These are phyloP conservation scores for Mucor irregularis DNA, from an alignment of 371 early-diverging fungal genomes.

Conservation along the genomic window DNA sequence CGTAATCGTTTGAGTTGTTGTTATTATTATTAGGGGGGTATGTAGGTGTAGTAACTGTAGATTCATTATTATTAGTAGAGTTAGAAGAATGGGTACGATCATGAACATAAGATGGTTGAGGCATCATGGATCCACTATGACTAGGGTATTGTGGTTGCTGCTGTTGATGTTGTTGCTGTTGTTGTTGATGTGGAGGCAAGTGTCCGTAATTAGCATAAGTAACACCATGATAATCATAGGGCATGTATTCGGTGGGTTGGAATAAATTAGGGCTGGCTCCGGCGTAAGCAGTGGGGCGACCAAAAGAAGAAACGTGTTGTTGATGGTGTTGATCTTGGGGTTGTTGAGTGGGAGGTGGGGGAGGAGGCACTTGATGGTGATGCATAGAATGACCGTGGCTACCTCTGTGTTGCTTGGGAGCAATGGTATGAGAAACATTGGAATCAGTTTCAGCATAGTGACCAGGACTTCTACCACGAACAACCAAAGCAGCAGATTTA, in stretches of 20 bases:
- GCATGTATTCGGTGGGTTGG: conserved; percentile 22
- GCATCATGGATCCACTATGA: conserved; percentile 4
- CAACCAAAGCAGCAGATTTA: conserved; percentile 79
- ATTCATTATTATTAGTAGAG: neutral
- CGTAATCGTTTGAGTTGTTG: neutral
- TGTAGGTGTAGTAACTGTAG: too few relatives aligned
- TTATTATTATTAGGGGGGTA: conserved; percentile 1
- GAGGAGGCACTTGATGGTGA: neutral
- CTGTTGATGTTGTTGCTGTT: conserved; percentile 2
- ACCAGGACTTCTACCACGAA: conserved; percentile 89
- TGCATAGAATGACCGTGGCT: neutral
- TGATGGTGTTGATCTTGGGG: neutral
- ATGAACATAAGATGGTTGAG: conserved; percentile 2
- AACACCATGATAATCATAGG: conserved; percentile 23
- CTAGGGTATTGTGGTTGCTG: neutral
- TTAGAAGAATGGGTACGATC: conserved; percentile 4
- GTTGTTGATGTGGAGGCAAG: conserved; percentile 16
- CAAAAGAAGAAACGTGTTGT: neutral
- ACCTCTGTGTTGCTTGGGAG: neutral
- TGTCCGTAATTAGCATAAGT: conserved; percentile 15
- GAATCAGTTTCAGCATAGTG: conserved; percentile 73
- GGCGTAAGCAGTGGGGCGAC: conserved; percentile 16
- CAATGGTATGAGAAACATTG: conserved; percentile 53
- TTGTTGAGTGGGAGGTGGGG: neutral
- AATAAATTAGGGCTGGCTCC: conserved; percentile 20